A percentile compares a stretch with the other conserved stretches of the same genome.
Evolutionary conservation across 2,329 filamentous ascomycete genomes (phyloP).

Genomic region (Botryotinia narcissicola): DNA sequence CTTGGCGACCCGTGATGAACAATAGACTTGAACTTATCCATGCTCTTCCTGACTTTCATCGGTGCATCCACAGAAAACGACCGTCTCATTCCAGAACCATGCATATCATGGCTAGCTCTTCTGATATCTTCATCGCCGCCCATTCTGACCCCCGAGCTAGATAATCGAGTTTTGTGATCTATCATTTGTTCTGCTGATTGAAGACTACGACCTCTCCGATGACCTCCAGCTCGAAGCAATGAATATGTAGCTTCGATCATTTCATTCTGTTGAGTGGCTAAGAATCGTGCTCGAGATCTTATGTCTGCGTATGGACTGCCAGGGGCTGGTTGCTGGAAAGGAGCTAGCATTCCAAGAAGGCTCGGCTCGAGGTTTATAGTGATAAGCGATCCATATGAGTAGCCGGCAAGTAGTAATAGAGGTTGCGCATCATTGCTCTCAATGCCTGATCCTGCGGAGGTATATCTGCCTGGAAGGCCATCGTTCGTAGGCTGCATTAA

Average conservation of each 20-base stretch:
- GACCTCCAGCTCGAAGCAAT: conserved; percentile 23
- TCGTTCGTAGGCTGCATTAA: conserved; percentile 23
- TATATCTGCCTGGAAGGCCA: background rate
- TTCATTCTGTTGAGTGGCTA: conserved; percentile 60
- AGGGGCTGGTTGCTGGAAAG: conserved; percentile 56
- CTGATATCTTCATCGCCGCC: conserved; percentile 38
- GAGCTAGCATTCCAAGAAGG: conserved; percentile 41
- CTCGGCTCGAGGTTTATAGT: conserved; percentile 67
- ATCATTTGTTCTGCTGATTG: conserved; percentile 25
- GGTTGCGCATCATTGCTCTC: conserved; percentile 5
- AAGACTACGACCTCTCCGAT: conserved; percentile 26
- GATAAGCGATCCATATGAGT: conserved; percentile 88
- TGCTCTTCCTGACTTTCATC: conserved; percentile 41
- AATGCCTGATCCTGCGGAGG: background rate
- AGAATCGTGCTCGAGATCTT: conserved; percentile 62
- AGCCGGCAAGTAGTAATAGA: conserved; percentile 67
- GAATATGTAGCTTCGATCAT: conserved; percentile 28
- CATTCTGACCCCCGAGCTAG: conserved; percentile 33
- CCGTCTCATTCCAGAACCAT: conserved; percentile 21
- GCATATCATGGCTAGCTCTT: conserved; percentile 41
- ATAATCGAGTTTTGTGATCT: conserved; percentile 26
- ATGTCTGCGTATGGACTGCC: conserved; percentile 67
- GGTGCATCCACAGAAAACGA: conserved; percentile 37
- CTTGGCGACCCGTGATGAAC: conserved; percentile 23
- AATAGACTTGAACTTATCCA: conserved; percentile 42